A percentile compares a stretch with the other conserved stretches of the same genome.
Conservation (phyloP, 2,329 filamentous ascomycete species). For the Akanthomyces muscarius region DNA sequence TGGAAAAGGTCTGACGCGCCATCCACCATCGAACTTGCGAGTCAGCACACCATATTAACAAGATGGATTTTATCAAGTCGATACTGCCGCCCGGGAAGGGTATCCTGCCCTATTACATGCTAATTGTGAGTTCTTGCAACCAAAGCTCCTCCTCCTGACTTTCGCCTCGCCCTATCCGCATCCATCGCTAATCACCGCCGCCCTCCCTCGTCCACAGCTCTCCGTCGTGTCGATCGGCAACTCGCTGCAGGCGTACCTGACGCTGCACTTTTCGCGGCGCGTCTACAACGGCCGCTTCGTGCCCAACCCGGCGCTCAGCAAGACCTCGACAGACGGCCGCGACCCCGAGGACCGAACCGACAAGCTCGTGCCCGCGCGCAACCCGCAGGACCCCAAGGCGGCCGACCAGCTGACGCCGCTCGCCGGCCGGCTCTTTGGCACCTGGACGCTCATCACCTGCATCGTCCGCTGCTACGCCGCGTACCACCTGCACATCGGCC, state of each 20-base stretch:
- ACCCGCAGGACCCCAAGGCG: slow-evolving; percentile 39
- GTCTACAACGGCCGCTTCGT: slow-evolving; percentile 71
- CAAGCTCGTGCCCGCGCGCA: slow-evolving; percentile 17
- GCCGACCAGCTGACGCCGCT: slow-evolving; percentile 67
- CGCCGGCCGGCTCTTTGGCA: slow-evolving; percentile 76
- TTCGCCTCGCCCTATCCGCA: neutral
- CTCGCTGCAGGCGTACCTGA: slow-evolving; percentile 76
- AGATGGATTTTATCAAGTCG: slow-evolving; percentile 44
- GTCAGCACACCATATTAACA: neutral
- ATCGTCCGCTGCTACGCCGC: slow-evolving; percentile 78
- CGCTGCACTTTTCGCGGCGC: slow-evolving; percentile 76
- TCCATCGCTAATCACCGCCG: neutral
- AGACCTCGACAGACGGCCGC: slow-evolving; percentile 26
- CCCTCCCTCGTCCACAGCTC: slow-evolving; percentile 51
- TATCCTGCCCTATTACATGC: slow-evolving; percentile 56
- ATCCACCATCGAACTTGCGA: neutral
- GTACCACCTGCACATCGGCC: slow-evolving; percentile 70
- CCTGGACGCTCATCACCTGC: slow-evolving; percentile 77
- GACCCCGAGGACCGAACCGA: slow-evolving; percentile 17
- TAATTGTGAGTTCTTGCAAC: slow-evolving; percentile 41
- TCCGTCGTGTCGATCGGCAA: slow-evolving; percentile 80
- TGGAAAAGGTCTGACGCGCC: neutral
- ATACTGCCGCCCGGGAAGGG: slow-evolving; percentile 49
- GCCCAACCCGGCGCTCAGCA: slow-evolving; percentile 44
- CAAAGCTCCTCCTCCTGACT: neutral